Evolutionary conservation across 2,329 filamentous ascomycete species (phyloP).

Genomic region (Pseudonectria buxi): DNA sequence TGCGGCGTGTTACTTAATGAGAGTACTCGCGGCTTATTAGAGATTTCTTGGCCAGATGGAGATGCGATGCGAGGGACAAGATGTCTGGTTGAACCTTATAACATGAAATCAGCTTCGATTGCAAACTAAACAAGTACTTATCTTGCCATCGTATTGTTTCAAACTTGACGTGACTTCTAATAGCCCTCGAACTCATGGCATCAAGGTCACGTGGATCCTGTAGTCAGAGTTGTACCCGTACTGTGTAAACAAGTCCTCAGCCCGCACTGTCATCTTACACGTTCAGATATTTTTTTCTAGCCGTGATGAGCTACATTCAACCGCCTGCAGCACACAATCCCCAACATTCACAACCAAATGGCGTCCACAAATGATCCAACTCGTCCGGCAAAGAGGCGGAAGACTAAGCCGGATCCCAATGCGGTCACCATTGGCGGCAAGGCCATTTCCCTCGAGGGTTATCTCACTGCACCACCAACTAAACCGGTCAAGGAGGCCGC

Average conservation of each 20-base stretch:
- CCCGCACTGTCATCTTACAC: neutral
- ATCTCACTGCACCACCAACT: conserved; percentile 34
- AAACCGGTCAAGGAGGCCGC: conserved; percentile 9
- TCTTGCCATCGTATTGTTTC: too few species aligned
- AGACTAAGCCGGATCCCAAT: conserved; percentile 25
- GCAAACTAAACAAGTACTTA: too few species aligned
- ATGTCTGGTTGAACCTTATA: too few species aligned
- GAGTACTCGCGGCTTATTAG: too few species aligned
- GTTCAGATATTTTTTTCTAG: conserved; percentile 4
- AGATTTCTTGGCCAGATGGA: too few species aligned
- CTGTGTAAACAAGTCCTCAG: neutral
- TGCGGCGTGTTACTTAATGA: too few species aligned
- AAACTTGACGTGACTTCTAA: too few species aligned
- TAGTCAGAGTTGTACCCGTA: neutral
- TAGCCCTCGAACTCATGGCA: too few species aligned
- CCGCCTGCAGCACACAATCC: conserved; percentile 1
- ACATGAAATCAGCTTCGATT: too few species aligned
- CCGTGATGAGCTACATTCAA: neutral
- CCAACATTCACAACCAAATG: conserved; percentile 13
- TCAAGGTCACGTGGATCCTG: too few species aligned
- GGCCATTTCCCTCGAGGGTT: conserved; percentile 42
- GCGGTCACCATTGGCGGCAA: conserved; percentile 42
- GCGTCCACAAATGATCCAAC: conserved; percentile 16
- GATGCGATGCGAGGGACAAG: too few species aligned
- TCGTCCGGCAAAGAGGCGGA: conserved; percentile 32